Evolutionary conservation across 768 basidiomycete species (phyloP).

Genomic region (Agrocybe praecox): DNA sequence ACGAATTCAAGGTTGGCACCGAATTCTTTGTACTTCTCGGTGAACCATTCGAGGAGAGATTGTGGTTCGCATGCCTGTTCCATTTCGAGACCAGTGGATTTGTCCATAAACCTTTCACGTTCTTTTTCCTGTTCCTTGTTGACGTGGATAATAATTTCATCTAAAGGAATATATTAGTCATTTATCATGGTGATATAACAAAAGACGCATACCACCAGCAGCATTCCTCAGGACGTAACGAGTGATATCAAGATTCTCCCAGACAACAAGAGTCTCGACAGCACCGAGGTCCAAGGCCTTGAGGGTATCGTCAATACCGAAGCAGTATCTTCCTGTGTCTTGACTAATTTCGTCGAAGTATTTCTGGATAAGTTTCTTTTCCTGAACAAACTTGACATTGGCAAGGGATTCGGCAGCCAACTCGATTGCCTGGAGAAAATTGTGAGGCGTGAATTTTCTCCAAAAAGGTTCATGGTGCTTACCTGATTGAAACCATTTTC

Average conservation of each 20-base stretch:
- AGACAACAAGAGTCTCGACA: constrained; percentile 96
- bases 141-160: constrained; percentile 81
- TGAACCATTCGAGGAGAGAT: constrained; percentile 95
- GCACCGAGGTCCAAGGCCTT: constrained; percentile 96
- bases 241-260: constrained; percentile 95
- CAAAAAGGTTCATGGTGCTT: neutral
- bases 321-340: constrained; percentile 95
- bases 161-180: constrained; percentile 34
- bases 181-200: neutral
- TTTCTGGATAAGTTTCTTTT: constrained; percentile 95
- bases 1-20: constrained; percentile 96
- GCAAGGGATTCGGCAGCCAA: constrained; percentile 93
- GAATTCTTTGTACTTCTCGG: constrained; percentile 98
- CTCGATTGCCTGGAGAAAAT: constrained; percentile 79
- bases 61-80: constrained; percentile 83
- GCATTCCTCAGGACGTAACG: constrained; percentile 91
- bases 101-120: constrained; percentile 93
- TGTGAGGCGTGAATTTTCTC: neutral
- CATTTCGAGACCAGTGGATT: constrained; percentile 95
- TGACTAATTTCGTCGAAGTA: constrained; percentile 99
- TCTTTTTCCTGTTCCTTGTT: constrained; percentile 89
- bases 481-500: constrained; percentile 99
- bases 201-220: constrained; percentile 65
- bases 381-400: constrained; percentile 99
- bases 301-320: constrained; percentile 95